Evolutionary conservation across 257 asterid genomes (phyloP).

Genomic region (Anisodus acutangulus): DNA sequence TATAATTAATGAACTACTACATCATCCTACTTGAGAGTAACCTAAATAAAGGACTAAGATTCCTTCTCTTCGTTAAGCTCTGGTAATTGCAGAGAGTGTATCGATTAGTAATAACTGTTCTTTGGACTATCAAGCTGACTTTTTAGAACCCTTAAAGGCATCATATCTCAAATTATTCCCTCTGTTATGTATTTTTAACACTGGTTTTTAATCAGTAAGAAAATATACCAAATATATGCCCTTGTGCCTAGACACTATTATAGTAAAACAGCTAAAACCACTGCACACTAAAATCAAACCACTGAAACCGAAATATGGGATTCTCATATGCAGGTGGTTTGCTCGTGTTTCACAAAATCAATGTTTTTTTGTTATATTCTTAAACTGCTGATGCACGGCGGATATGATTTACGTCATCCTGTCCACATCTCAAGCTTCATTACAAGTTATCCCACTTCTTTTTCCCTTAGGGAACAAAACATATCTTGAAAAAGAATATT

Average conservation of each 20-base stretch:
- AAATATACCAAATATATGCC: not conserved
- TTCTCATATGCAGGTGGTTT: not conserved
- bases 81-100: not conserved
- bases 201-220: not conserved
- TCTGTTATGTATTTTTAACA: not conserved
- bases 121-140: not conserved
- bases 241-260: not conserved
- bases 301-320: not conserved
- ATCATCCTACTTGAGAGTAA: not conserved
- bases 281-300: not conserved
- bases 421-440: not conserved
- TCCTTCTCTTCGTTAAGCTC: not conserved
- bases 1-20: not conserved
- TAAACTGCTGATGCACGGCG: not conserved
- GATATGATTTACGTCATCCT: not conserved
- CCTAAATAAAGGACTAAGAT: not conserved
- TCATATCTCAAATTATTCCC: not conserved
- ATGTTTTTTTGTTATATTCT: not conserved
- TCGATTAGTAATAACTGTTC: too few species aligned
- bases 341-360: not conserved
- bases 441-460: not conserved
- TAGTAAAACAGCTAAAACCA: conserved; percentile 6
- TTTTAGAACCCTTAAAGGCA: not conserved
- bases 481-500: conserved; percentile 14
- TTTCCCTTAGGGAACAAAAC: not conserved